phyloP scores from a whole-genome alignment of 1,284 basidiomycete genomes.

The Vanrija pseudolonga region DNA sequence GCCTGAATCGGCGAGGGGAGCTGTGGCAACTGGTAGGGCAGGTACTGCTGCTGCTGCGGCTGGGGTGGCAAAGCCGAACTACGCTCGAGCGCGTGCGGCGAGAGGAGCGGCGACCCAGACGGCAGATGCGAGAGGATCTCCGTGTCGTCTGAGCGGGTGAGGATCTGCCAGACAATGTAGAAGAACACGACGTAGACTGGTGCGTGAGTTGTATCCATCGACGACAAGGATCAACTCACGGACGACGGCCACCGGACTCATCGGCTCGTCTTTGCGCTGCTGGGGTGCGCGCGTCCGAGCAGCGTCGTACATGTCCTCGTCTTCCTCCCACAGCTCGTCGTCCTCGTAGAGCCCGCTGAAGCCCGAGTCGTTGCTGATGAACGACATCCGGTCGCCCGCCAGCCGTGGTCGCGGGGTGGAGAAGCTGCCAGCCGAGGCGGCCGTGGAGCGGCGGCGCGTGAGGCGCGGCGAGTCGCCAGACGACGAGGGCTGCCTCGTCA shows the following conservation, averaged over 20 bases:
- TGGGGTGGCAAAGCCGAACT: not conserved
- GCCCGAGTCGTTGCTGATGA: conserved; percentile 3
- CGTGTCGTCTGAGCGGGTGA: conserved; percentile 41
- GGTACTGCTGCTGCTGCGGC: conserved; percentile 5
- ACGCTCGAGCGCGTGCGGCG: conserved; percentile 3
- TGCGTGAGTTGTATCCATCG: not conserved
- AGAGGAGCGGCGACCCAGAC: conserved; percentile 17
- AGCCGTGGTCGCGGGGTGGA: not conserved
- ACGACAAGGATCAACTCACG: conserved; percentile 24
- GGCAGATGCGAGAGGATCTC: conserved; percentile 40
- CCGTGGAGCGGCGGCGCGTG: not conserved
- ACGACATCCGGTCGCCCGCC: conserved; percentile 1
- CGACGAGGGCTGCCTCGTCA: too few species aligned
- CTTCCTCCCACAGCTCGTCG: conserved; percentile 1
- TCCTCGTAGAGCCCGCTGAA: not conserved
- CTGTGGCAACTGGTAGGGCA: conserved; percentile 34
- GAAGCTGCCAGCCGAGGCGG: not conserved
- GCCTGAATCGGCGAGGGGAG: conserved; percentile 6
- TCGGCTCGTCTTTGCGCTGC: conserved; percentile 34
- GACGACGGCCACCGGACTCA: conserved; percentile 40
- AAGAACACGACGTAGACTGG: conserved; percentile 43
- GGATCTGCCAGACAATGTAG: conserved; percentile 44
- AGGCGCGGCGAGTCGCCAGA: too few species aligned
- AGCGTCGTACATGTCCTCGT: not conserved
- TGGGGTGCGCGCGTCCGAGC: not conserved